Conservation (phyloP, 2,329 filamentous ascomycete species). For the Venturia pyrina region DNA sequence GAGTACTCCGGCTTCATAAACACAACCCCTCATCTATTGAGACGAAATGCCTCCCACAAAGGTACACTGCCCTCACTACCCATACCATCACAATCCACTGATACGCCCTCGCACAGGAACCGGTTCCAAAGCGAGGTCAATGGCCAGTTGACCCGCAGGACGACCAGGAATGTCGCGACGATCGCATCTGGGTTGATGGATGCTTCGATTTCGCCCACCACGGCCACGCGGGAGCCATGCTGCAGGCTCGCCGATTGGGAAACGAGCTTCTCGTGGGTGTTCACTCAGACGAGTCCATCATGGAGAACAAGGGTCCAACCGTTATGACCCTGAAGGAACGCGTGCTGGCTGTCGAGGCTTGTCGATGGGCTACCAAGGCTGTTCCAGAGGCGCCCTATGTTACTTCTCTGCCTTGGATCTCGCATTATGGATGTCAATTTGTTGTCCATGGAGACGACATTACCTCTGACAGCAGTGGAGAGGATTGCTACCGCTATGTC, state of each 20-base stretch:
- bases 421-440: constrained; percentile 88
- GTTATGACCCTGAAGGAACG: constrained; percentile 93
- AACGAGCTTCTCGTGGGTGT: constrained; percentile 83
- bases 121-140: constrained; percentile 43
- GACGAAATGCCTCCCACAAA: background rate
- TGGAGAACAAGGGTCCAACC: constrained; percentile 94
- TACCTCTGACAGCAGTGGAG: constrained; percentile 82
- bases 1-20: no score
- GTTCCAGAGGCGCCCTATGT: constrained; percentile 87
- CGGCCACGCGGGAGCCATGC: constrained; percentile 91
- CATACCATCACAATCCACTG: background rate
- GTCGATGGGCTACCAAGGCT: constrained; percentile 83
- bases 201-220: constrained; percentile 99
- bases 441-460: constrained; percentile 97
- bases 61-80: background rate
- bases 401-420: constrained; percentile 86
- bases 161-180: constrained; percentile 47
- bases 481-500: constrained; percentile 97
- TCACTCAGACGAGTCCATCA: constrained; percentile 89
- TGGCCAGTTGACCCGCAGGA: constrained; percentile 59
- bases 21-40: background rate
- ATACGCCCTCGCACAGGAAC: constrained; percentile 17
- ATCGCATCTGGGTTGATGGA: constrained; percentile 93
- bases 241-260: constrained; percentile 88
- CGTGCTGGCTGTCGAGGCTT: constrained; percentile 83